Percentiles rank a stretch among this genome's conserved stretches.
These are phyloP conservation scores for Phaeodactylum tricornutum DNA, from an alignment of 108 stramenopile species.

Conservation along the genomic window DNA sequence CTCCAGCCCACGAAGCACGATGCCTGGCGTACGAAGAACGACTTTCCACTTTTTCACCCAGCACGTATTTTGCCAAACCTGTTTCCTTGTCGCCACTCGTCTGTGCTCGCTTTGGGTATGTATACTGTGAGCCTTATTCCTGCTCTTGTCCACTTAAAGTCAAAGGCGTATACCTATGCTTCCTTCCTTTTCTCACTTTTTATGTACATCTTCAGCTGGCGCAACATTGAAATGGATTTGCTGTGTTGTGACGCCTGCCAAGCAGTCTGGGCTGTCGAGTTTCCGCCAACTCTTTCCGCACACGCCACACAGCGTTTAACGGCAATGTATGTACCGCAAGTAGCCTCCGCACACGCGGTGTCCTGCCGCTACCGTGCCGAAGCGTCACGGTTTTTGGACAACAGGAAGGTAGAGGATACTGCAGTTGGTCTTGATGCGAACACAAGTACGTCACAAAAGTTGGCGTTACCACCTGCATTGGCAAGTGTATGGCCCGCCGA, in stretches of 20 bases:
- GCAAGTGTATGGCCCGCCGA: not conserved
- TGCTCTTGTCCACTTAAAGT: not conserved
- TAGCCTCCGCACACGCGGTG: not conserved
- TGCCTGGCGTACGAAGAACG: not conserved
- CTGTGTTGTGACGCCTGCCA: not conserved
- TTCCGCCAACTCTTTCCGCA: not conserved
- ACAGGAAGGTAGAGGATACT: not conserved
- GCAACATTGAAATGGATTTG: not conserved
- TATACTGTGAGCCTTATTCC: not conserved
- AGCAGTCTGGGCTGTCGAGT: not conserved
- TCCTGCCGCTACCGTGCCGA: conserved; percentile 1
- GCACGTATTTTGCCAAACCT: conserved; percentile 43
- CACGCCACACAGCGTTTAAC: not conserved
- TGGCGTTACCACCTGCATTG: not conserved
- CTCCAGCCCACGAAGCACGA: conserved; percentile 2
- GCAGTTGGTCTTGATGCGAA: not conserved
- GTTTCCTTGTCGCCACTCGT: conserved; percentile 27
- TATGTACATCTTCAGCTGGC: not conserved
- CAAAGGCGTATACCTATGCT: not conserved
- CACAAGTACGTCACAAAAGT: not conserved
- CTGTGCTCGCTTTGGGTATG: conserved; percentile 43
- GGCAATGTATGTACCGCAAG: not conserved
- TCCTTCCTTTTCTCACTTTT: not conserved
- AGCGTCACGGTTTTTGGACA: not conserved
- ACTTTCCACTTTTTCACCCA: conserved; percentile 22